Percentiles rank a stretch among this genome's conserved stretches.
Conservation (phyloP, 2,329 filamentous ascomycete species). For the Aureobasidium subglaciale region DNA sequence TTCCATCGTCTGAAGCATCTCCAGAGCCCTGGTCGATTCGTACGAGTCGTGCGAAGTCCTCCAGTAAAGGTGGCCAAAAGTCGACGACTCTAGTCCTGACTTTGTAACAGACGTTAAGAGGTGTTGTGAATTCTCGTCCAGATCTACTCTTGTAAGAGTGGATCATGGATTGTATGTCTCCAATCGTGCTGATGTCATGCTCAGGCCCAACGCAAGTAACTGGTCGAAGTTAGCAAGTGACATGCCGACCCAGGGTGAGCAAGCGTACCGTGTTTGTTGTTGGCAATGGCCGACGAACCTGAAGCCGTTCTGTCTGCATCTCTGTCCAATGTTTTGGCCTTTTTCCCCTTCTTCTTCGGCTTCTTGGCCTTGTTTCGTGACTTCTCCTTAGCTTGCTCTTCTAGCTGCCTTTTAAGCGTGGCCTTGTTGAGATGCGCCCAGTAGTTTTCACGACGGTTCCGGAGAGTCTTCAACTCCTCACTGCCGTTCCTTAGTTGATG, state of each 20-base stretch:
- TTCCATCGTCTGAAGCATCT: conserved; percentile 23
- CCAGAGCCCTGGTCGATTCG: background rate
- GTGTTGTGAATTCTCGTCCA: conserved; percentile 40
- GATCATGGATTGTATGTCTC: conserved; percentile 38
- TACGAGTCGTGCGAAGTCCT: conserved; percentile 55
- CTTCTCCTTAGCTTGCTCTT: conserved; percentile 22
- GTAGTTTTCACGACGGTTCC: conserved; percentile 60
- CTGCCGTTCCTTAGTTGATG: conserved; percentile 25
- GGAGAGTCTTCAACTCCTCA: conserved; percentile 48
- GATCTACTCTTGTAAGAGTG: background rate
- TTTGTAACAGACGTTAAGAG: conserved; percentile 64
- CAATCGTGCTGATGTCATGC: conserved; percentile 34
- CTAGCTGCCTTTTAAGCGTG: background rate
- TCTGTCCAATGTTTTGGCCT: conserved; percentile 29
- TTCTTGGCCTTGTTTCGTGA: conserved; percentile 26
- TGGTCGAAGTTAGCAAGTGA: conserved; percentile 20
- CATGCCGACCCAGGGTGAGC: background rate
- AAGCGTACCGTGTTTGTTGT: background rate
- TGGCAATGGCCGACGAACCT: background rate
- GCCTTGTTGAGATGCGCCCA: conserved; percentile 20
- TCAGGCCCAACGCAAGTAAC: conserved; percentile 41
- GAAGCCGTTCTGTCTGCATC: conserved; percentile 1
- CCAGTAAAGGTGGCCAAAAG: conserved; percentile 63
- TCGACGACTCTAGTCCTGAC: conserved; percentile 71
- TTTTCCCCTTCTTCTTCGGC: conserved; percentile 23